Evolutionary conservation across 73 alveolate genomes (phyloP).

Genomic region (Paramecium tetraurelia): DNA sequence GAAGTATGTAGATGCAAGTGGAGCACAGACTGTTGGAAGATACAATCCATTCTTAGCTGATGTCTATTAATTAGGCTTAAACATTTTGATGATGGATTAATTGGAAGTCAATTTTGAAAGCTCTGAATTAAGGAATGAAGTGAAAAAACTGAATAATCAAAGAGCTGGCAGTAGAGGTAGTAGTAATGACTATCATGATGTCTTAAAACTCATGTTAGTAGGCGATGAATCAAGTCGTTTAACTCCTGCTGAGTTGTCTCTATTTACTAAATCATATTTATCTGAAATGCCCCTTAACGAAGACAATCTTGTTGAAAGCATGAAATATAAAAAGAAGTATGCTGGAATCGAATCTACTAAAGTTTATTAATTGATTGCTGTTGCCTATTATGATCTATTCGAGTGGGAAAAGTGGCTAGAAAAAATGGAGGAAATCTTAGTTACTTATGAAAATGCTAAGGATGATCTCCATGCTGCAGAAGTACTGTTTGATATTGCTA

Average conservation of each 20-base stretch:
- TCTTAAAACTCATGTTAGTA: slow-evolving; percentile 45
- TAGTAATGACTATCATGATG: slow-evolving; percentile 25
- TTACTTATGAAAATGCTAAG: slow-evolving; percentile 41
- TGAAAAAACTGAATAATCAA: neutral
- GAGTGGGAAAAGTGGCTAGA: slow-evolving; percentile 61
- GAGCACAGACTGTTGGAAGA: slow-evolving; percentile 31
- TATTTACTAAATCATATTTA: slow-evolving; percentile 13
- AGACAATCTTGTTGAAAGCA: slow-evolving; percentile 44
- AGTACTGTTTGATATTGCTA: slow-evolving; percentile 43
- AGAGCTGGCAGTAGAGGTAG: slow-evolving; percentile 15
- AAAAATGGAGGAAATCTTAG: slow-evolving; percentile 57
- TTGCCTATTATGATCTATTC: slow-evolving; percentile 52
- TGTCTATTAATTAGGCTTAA: slow-evolving; percentile 55
- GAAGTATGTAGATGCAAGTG: slow-evolving; percentile 37
- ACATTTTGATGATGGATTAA: slow-evolving; percentile 41
- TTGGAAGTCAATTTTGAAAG: slow-evolving; percentile 61
- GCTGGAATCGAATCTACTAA: neutral
- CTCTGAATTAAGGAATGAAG: neutral
- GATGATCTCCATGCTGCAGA: slow-evolving; percentile 39
- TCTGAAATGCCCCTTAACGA: slow-evolving; percentile 37
- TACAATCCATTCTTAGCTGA: slow-evolving; percentile 56
- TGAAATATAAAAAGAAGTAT: slow-evolving; percentile 49
- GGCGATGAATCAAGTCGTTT: slow-evolving; percentile 50
- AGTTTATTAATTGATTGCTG: slow-evolving; percentile 50
- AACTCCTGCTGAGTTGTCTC: slow-evolving; percentile 43